Conservation (phyloP, 176 grass and related monocot species). For the Stipa capillata region DNA sequence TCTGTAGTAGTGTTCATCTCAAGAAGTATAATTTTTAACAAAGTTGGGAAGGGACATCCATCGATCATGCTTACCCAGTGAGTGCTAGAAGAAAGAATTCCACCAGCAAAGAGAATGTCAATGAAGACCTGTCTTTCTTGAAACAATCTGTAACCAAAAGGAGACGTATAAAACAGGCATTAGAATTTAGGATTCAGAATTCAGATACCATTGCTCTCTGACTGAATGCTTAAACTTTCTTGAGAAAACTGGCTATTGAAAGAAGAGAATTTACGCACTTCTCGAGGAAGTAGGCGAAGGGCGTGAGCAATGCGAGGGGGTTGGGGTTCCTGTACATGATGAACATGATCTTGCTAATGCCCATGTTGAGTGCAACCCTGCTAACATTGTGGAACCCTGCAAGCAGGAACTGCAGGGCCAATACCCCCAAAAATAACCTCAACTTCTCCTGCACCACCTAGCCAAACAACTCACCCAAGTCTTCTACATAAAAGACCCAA, state of each 20-base stretch:
- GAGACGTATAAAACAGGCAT: neutral
- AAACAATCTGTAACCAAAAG: neutral
- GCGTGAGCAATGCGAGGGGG: conserved; percentile 63
- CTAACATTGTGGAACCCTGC: conserved; percentile 75
- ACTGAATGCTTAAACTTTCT: neutral
- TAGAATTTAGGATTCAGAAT: no score
- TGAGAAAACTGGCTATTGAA: neutral
- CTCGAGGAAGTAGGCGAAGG: conserved; percentile 89
- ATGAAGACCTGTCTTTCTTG: conserved; percentile 77
- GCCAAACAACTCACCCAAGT: no score
- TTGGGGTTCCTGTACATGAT: conserved; percentile 77
- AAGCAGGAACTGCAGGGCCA: conserved; percentile 47
- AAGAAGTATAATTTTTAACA: no score
- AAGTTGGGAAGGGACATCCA: neutral
- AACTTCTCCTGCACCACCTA: conserved; percentile 47
- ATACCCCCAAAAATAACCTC: conserved; percentile 53
- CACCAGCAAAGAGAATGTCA: conserved; percentile 62
- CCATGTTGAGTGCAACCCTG: conserved; percentile 75
- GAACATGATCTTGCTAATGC: conserved; percentile 77
- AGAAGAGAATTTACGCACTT: conserved; percentile 33
- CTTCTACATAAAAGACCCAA: no score
- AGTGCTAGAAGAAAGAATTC: conserved; percentile 74
- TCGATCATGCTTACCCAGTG: conserved; percentile 40
- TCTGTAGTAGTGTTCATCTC: neutral
- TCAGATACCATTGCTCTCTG: neutral